Base-by-base conservation (phyloP, 257 asterid genomes). In the Verbascum thapsus region DNA sequence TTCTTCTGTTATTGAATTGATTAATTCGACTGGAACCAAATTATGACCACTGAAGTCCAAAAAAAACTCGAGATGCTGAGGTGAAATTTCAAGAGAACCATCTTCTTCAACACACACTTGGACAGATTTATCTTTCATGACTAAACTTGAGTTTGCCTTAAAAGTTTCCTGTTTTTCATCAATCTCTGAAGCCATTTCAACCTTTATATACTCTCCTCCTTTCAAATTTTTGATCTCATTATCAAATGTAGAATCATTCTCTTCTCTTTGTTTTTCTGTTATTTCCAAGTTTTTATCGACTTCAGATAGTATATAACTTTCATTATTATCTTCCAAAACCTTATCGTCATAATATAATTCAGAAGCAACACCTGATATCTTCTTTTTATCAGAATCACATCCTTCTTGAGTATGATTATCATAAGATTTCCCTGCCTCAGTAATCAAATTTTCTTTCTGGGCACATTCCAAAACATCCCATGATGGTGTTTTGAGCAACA, bases 41-140 rank as follows among this genome's bases (percentile, higher is more conserved):
- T 10, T 47, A 64, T 64, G 61, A 12, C 88, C 88, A 10, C 83
- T 69, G 16, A 41, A 75, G 67, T 83, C 88, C 8, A 86, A 57
- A 35, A 79, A 77, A 70, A 81, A 86, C 11, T 86, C 91, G 35
- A 86, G 76, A 77, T 86, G 91, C 61, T 72, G 82, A 43, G 83
- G 64, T 5, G 72, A 71, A 30, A 69, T 48, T 62, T 62, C 76
- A 53, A 13, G 23, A 34, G 64, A 23, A 47, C 15, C 55, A 18
- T 73, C 78, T 47, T 80, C 81, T 70, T 56, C 79, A 47, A 67
- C 12, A n/a, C 61, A 64, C 60, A 54, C 83, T 64, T 82, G 87
- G 63, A 82, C 77, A 56, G 71, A 78, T 19, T 78, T 57, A 73
- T 83, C 84, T 64, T 76, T 70, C 88, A 56, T 61, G 2, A 26